Percentiles rank a stretch among this genome's conserved stretches.
Conservation (phyloP, 2,329 filamentous ascomycete genomes). For the Stachybotrys chartarum region DNA sequence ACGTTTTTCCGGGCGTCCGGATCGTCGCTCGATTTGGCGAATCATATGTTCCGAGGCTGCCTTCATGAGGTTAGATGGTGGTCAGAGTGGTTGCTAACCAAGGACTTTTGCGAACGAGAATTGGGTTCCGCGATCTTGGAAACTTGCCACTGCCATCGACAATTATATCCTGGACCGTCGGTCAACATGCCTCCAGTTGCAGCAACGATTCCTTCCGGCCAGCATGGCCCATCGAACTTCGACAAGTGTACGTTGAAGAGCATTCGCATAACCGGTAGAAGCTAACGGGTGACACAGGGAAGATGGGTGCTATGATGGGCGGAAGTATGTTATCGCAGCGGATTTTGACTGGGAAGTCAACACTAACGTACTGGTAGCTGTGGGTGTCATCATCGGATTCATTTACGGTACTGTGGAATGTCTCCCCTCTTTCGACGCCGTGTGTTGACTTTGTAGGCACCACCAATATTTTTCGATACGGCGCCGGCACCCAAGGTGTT, state of each 20-base stretch:
- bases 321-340: slow-evolving; percentile 65
- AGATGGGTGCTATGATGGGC: slow-evolving; percentile 99
- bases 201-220: slow-evolving; percentile 29
- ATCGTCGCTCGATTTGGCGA: slow-evolving; percentile 9
- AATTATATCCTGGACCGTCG: background rate
- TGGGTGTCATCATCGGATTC: slow-evolving; percentile 94
- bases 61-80: background rate
- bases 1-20: slow-evolving; percentile 16
- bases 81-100: background rate
- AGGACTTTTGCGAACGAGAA: background rate
- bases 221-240: slow-evolving; percentile 42
- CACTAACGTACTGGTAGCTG: slow-evolving; percentile 53
- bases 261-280: slow-evolving; percentile 4
- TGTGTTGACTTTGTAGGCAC: slow-evolving; percentile 49
- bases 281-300: slow-evolving; percentile 32
- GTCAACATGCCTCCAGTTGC: slow-evolving; percentile 34
- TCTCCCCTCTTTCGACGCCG: slow-evolving; percentile 11
- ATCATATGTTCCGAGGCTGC: slow-evolving; percentile 10
- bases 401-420: slow-evolving; percentile 65
- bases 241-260: slow-evolving; percentile 42
- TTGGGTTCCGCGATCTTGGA: background rate
- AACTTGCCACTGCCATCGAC: background rate
- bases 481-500: slow-evolving; percentile 86
- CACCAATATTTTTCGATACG: slow-evolving; percentile 92
- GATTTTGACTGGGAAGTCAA: background rate